Evolutionary conservation across 2,329 filamentous ascomycete genomes (phyloP).

Genomic region (Apiospora rasikravindrae): DNA sequence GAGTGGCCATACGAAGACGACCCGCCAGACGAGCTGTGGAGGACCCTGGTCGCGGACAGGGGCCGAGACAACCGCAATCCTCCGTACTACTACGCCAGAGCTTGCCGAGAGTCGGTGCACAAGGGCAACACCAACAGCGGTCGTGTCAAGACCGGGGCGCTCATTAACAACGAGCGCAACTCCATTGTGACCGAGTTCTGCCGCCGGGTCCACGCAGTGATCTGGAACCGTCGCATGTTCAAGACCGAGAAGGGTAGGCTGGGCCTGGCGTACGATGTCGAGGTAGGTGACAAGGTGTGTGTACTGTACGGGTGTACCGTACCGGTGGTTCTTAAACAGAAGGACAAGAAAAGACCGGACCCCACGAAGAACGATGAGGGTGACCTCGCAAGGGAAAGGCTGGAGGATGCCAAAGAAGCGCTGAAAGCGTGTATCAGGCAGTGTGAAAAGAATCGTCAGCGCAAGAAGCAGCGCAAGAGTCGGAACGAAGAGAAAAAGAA

Average conservation of each 20-base stretch:
- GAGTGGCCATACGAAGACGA: background rate
- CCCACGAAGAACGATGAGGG: background rate
- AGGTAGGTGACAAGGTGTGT: constrained; percentile 29
- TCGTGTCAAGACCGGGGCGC: constrained; percentile 18
- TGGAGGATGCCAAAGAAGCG: background rate
- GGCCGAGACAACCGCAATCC: constrained; percentile 32
- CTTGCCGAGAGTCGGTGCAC: constrained; percentile 32
- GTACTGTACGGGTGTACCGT: constrained; percentile 34
- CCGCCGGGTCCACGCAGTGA: constrained; percentile 29
- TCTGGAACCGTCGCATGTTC: constrained; percentile 34
- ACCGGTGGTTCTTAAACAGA: constrained; percentile 28
- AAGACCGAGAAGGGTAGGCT: background rate
- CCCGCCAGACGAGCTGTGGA: constrained; percentile 35
- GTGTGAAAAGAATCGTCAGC: background rate
- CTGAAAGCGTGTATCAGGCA: background rate
- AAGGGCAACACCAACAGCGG: constrained; percentile 32
- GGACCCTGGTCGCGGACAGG: constrained; percentile 33
- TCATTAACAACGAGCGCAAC: constrained; percentile 34
- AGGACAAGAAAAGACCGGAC: background rate
- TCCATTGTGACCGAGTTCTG: constrained; percentile 36
- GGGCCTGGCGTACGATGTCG: constrained; percentile 19
- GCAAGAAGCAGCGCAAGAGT: background rate
- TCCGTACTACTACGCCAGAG: constrained; percentile 34
- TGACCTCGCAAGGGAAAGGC: background rate
- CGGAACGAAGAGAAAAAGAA: background rate